Evolutionary conservation across 2,329 filamentous ascomycete genomes (phyloP), one percentile per base, ranked within the genome.

Genomic region (Fusarium verrucosum): DNA sequence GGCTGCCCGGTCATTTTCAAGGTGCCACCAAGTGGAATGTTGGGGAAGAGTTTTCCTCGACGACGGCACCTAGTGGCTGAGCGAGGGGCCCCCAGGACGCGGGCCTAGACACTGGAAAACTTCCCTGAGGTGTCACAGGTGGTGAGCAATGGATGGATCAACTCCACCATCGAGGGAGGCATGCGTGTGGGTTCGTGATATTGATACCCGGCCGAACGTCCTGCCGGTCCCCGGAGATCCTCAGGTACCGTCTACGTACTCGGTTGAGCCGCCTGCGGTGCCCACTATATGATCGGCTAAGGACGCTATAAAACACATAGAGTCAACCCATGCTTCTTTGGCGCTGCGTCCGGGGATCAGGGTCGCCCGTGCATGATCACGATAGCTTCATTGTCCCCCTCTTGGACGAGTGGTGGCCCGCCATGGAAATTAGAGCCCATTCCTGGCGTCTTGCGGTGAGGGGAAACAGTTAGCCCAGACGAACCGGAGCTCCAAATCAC

Each of bases 21-120:
- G 58, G 65, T 72, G 68, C 58, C 70, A 60, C 70, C 55, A 72
- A 70, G 70, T 72, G 70, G 70, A 72, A 72, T 71, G 70, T 71
- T 72, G 70, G 70, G 61, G 70, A 72, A 72, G 70, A 72, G 68
- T 72, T 72, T 72, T 72, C 68, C 53, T 36, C 55, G 61, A 32
- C 33, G 54, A 62, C 55, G 37, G 50, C 55, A 63, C 45, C 65
- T 64, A 72, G 70, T 72, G 70, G 70, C 65, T 61, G 58, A 67
- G 53, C 64, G 53, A 65, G 43, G 70, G 69, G 63, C 65, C 36
- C 52, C 49, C 53, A 70, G 49, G 46, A 66, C 62, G 36, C 46
- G 10, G 10, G 6, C 6, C 67, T 58, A 66, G 58, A 42, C 65
- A 60, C 36, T 59, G 28, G 14, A 32, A 44, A 44, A 41, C 37